Evolutionary conservation across 768 basidiomycete species (phyloP).

Genomic region (Lactarius deliciosus): DNA sequence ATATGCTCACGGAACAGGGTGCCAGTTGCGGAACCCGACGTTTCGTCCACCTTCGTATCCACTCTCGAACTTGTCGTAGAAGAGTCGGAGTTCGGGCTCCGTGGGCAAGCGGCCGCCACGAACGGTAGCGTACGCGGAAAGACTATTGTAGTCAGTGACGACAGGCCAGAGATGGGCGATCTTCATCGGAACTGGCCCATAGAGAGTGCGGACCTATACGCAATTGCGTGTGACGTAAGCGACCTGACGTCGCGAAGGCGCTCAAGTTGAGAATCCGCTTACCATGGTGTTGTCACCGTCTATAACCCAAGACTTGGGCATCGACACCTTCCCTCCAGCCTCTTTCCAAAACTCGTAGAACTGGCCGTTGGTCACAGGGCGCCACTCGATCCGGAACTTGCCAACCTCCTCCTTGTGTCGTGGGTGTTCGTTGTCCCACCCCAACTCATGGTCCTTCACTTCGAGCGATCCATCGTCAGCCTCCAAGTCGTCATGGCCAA

Average conservation of each 20-base stretch:
- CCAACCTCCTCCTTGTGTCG: slow-evolving; percentile 56
- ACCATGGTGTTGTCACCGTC: slow-evolving; percentile 52
- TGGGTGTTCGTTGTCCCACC: slow-evolving; percentile 95
- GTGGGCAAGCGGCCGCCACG: slow-evolving; percentile 95
- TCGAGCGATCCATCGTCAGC: slow-evolving; percentile 49
- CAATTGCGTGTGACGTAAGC: not conserved
- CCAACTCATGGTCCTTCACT: slow-evolving; percentile 65
- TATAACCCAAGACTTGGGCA: slow-evolving; percentile 77
- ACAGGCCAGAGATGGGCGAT: slow-evolving; percentile 86
- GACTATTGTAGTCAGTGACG: slow-evolving; percentile 70
- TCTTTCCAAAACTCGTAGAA: slow-evolving; percentile 66
- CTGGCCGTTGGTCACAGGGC: slow-evolving; percentile 87
- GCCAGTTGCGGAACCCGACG: slow-evolving; percentile 89
- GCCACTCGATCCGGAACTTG: slow-evolving; percentile 75
- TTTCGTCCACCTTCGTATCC: slow-evolving; percentile 81
- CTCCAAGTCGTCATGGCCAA: slow-evolving; percentile 88
- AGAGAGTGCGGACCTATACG: slow-evolving; percentile 76
- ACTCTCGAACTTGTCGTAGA: slow-evolving; percentile 70
- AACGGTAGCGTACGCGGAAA: slow-evolving; percentile 76
- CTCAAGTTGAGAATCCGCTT: slow-evolving; percentile 20
- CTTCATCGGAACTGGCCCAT: slow-evolving; percentile 78
- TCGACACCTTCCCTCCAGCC: slow-evolving; percentile 45
- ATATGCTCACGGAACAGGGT: slow-evolving; percentile 77
- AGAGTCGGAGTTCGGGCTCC: slow-evolving; percentile 80
- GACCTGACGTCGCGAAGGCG: not conserved